Evolutionary conservation across 306 rosid genomes (phyloP).

Genomic region (Spatholobus suberectus): DNA sequence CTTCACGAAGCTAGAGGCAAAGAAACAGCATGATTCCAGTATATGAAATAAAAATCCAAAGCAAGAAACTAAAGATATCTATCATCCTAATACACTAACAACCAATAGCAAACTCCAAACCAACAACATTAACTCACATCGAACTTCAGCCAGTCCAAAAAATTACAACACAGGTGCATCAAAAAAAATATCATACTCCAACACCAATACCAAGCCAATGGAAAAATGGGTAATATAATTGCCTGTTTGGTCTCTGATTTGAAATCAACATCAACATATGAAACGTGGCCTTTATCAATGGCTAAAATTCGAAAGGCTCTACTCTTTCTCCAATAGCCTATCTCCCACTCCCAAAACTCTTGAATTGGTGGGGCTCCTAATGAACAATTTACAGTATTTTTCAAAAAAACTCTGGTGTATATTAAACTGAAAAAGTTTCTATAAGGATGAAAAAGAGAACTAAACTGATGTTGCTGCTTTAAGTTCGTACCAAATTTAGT

Average conservation of each 20-base stretch:
- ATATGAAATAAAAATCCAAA: too few species aligned
- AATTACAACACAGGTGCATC: too few species aligned
- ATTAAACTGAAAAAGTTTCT: slow-evolving; percentile 69
- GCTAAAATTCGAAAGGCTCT: slow-evolving; percentile 84
- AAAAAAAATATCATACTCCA: too few species aligned
- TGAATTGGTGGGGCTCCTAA: slow-evolving; percentile 46
- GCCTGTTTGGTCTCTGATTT: slow-evolving; percentile 58
- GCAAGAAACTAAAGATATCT: too few species aligned
- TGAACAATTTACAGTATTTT: slow-evolving; percentile 67
- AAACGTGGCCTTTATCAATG: slow-evolving; percentile 82
- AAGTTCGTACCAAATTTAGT: slow-evolving; percentile 80
- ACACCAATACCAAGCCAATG: too few species aligned
- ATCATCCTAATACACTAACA: too few species aligned
- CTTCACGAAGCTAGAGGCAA: too few species aligned
- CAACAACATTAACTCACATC: too few species aligned
- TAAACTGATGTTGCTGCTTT: slow-evolving; percentile 79
- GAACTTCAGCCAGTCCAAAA: too few species aligned
- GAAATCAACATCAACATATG: slow-evolving; percentile 78
- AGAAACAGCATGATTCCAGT: too few species aligned
- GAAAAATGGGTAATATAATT: slow-evolving; percentile 87
- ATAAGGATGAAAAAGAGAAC: slow-evolving; percentile 50
- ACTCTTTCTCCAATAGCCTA: slow-evolving; percentile 95
- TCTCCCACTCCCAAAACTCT: slow-evolving; percentile 99
- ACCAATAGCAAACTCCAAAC: too few species aligned
- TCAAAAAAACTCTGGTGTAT: slow-evolving; percentile 54